Evolutionary conservation across 371 early-diverging fungal species (phyloP).

Genomic region (Lichtheimia ramosa): DNA sequence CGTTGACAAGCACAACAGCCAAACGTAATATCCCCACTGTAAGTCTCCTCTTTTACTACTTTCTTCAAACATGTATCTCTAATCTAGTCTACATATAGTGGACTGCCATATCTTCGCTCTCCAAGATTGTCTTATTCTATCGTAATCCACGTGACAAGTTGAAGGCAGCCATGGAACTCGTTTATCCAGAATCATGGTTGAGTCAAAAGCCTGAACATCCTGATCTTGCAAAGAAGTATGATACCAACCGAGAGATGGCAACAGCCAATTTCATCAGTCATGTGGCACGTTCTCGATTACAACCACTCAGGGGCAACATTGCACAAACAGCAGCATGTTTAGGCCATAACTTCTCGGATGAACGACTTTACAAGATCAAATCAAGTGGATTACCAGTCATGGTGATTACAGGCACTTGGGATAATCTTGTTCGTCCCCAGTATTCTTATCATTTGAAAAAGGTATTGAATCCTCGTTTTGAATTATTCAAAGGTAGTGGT

Average conservation of each 20-base stretch:
- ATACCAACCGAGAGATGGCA: constrained; percentile 35
- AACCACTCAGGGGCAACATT: constrained; percentile 34
- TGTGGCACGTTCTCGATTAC: constrained; percentile 23
- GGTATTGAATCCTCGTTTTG: constrained; percentile 26
- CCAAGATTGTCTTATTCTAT: constrained; percentile 32
- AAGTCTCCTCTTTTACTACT: constrained; percentile 6
- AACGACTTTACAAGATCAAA: constrained; percentile 26
- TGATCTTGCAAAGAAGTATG: constrained; percentile 7
- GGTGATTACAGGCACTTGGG: constrained; percentile 42
- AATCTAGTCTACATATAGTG: constrained; percentile 21
- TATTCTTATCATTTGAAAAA: constrained; percentile 35
- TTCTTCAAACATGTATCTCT: background rate
- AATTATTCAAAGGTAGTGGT: constrained; percentile 43
- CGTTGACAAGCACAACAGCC: constrained; percentile 46
- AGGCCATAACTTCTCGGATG: constrained; percentile 36
- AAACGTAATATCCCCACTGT: constrained; percentile 45
- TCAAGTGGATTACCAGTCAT: constrained; percentile 29
- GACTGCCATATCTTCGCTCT: constrained; percentile 29
- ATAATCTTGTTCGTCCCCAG: constrained; percentile 31
- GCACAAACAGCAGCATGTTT: constrained; percentile 41
- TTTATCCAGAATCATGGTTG: constrained; percentile 41
- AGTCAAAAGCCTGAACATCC: constrained; percentile 19
- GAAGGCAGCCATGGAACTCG: constrained; percentile 31
- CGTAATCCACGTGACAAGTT: constrained; percentile 34
- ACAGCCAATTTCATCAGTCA: constrained; percentile 23